Conservation (phyloP, 129 eudicot genomes). For the Chrysanthemum makinoi region DNA sequence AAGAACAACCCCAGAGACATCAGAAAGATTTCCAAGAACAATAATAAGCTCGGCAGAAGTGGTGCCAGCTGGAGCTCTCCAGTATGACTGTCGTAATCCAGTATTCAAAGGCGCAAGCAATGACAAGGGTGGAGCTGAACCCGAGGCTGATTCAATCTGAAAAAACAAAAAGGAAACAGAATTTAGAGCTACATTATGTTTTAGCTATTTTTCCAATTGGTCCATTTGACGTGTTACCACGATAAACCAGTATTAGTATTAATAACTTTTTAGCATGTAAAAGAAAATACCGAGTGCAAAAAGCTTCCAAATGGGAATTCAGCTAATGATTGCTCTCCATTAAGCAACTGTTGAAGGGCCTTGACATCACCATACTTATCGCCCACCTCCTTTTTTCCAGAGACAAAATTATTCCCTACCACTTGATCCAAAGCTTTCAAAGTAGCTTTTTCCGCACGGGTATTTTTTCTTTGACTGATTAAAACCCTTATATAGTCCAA, state of each 20-base stretch:
- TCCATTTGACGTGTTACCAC: too few species aligned
- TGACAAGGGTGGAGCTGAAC: slow-evolving; percentile 82
- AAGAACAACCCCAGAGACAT: slow-evolving; percentile 74
- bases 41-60: slow-evolving; percentile 66
- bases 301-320: slow-evolving; percentile 87
- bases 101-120: slow-evolving; percentile 68
- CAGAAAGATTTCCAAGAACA: slow-evolving; percentile 68
- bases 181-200: neutral
- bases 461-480: slow-evolving; percentile 55
- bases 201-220: too few species aligned
- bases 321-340: slow-evolving; percentile 86
- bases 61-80: slow-evolving; percentile 75
- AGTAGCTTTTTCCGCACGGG: slow-evolving; percentile 55
- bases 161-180: neutral
- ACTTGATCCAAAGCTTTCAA: slow-evolving; percentile 48
- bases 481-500: slow-evolving; percentile 77
- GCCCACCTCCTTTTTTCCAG: slow-evolving; percentile 32
- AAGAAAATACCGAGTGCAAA: slow-evolving; percentile 61
- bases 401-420: slow-evolving; percentile 43
- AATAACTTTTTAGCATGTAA: neutral
- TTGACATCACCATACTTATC: slow-evolving; percentile 22
- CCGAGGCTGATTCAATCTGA: slow-evolving; percentile 77
- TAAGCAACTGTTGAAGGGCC: slow-evolving; percentile 33
- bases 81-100: slow-evolving; percentile 61
- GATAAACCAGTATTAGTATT: too few species aligned